Evolutionary conservation across 306 rosid genomes (phyloP), one percentile per base, ranked within the genome.

Genomic region (Bauhinia variegata): DNA sequence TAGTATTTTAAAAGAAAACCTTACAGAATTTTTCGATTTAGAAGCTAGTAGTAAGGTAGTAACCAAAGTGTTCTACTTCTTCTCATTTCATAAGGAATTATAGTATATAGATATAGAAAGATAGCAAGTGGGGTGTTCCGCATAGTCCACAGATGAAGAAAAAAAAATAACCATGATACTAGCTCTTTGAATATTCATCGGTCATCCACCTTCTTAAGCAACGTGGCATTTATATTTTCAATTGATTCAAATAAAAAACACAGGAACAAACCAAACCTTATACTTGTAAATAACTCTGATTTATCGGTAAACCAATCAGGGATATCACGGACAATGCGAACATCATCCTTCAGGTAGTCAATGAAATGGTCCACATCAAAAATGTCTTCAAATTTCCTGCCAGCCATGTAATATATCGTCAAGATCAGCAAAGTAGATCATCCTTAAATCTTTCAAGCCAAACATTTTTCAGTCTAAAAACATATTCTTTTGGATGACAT

Each of bases 301-400:
- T 88, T 95, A 83, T 95, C 99, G 19, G 97, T 95, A 80, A 95
- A 95, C 99, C 99, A 95, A 39, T 80, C 85, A 2, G 99, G 99
- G 66, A 90, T 95, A 78, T 90, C 97, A 63, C 96, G 99, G 72
- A 95, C 96, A 67, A 95, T 90, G 14, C 83, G 87, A 36, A 95
- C 97, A 50, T 95, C 99, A 82, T 90, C 77, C 80, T 86, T 95
- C 75, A 95, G 82, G 79, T 95, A 95, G 82, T 85, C 93, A 80
- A 95, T 95, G 82, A 95, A 95, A 84, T 95, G 99, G 72, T 90
- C 96, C 67, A 95, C 96, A 60, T 95, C 95, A 83, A 95, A 95
- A 77, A 95, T 95, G 72, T 95, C 97, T 79, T 90, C 96, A 73
- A 95, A 95, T 73, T 95, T 95, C 84, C 99, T 95, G 97, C 80